Evolutionary conservation across 1,284 basidiomycete genomes (phyloP), one percentile per base, ranked within the genome.

Genomic region (Heliocybe sulcata): DNA sequence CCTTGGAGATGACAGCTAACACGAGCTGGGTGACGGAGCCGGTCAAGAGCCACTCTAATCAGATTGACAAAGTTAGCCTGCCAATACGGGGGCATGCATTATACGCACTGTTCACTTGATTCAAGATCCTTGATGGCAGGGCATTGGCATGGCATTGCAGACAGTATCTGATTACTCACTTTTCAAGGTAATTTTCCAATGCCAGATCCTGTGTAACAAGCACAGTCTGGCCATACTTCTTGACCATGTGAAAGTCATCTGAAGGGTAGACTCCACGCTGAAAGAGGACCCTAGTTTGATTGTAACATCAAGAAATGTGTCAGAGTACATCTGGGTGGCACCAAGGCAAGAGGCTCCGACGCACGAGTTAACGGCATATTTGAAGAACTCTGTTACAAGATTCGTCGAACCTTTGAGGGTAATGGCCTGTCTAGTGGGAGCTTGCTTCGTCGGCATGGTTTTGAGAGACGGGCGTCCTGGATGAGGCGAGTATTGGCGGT

Each of bases 341-440:
- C 6, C 38, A 52, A 51, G 47, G 53, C 45, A 8, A 47, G 31
- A n/a, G 23, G 19, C 38, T 42, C 38, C 38, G 35, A 77, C 89
- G 59, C 65, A 94, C 92, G 88, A 92, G 75, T 96, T 96, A 60
- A 95, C 92, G 22, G 92, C 90, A 71, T 94, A 99, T 76, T 96
- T 95, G 80, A 99, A 98, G 78, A 99, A 98, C 67, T 99, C 97
- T 14, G 94, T 96, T 55, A 99, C 95, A n/a, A 98, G 80, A 48
- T 87, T 83, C 0, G 93, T 94, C 0, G 93, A 97, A 0, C 97
- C 97, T 67, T 98, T 96, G 69, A 99, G 87, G 1, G 93, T 95
- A 63, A 97, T 95, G 3, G 87, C 82, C 59, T 90, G 85, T 45
- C 82, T 80, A 20, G 81, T 82, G 3, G 74, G 76, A 54, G 82